These are phyloP conservation scores for Trametes sanguinea DNA, from an alignment of 768 basidiomycete species.

Conservation along the genomic window DNA sequence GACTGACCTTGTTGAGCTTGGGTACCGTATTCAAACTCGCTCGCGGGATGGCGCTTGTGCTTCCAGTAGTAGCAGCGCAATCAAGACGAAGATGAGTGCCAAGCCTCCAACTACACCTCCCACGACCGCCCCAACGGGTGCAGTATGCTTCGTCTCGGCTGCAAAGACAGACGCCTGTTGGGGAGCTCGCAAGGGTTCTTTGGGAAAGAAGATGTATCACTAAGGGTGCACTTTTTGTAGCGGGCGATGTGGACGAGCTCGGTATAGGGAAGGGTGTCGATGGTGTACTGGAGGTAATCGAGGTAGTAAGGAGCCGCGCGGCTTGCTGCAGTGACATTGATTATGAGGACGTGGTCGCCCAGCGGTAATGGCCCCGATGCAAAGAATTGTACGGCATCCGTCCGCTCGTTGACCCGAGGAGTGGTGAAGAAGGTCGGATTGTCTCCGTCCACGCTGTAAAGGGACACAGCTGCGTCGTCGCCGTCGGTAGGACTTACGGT, in stretches of 20 bases:
- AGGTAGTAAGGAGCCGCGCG: slow-evolving; percentile 13
- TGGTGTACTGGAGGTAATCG: slow-evolving; percentile 18
- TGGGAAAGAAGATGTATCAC: no score
- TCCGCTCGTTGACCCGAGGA: neutral
- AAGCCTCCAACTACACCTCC: neutral
- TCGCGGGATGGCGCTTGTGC: no score
- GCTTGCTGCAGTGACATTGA: slow-evolving; percentile 18
- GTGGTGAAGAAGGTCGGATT: slow-evolving; percentile 2
- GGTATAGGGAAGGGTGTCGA: neutral
- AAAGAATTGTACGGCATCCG: neutral
- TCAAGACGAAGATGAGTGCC: neutral
- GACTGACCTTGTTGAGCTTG: no score
- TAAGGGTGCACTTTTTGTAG: neutral
- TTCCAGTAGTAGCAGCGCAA: no score
- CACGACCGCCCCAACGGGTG: neutral
- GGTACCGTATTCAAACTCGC: no score
- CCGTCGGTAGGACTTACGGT: neutral
- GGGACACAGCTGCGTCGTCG: neutral
- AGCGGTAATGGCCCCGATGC: neutral
- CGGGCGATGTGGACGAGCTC: neutral
- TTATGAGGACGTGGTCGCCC: slow-evolving; percentile 5
- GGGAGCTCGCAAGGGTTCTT: no score
- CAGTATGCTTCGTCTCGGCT: no score
- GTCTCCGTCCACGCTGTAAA: slow-evolving; percentile 8
- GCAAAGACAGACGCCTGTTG: no score